Evolutionary conservation across 495 filamentous ascomycete species (phyloP), one percentile per base, ranked within the genome.

Genomic region (Peziza echinospora): DNA sequence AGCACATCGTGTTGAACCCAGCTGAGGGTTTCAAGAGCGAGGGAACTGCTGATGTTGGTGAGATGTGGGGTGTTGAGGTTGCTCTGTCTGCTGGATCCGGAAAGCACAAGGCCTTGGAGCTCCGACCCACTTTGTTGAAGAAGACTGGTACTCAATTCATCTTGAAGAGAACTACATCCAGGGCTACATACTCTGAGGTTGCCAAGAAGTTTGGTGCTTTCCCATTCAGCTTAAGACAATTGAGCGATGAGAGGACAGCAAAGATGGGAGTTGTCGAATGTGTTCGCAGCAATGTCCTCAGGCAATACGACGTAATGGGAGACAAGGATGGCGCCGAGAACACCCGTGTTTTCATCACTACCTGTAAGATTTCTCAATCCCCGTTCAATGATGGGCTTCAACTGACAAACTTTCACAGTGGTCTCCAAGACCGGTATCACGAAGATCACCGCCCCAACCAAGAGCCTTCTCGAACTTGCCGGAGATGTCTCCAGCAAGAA

Each of bases 21-120:
- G 80, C 79, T 45, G 81, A 92, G 58, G 73, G 73, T 46, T 67
- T 71, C 51, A 92, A 89, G 66, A 85, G 85, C 43, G 89, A 97
- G 57, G 89, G 89, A 52, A 59, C 75, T 37, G 83, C 89, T 30
- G 89, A 92, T 54, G 70, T 94, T 44, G 84, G 84, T 51, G 89
- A 97, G 59, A 87, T 89, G 52, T 97, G 89, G 89, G 89, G 89
- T 62, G 84, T 96, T 26, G 89, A 97, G 70, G 73, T 93, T 58
- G 85, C 87, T 55, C 74, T 96, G 53, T 86, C 80, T 63, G 65
- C 85, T 52, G 91, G 89, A 43, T 78, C 74, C 43, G 89, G 89
- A 53, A 97, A 97, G 67, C 78, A 89, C 62, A 97, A 96, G 76
- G 77, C 69, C 49, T 69, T 92, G 25, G 72, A 78, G 57, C 82